Conservation (phyloP, 352 stramenopile species). For the Lagenidium giganteum region DNA sequence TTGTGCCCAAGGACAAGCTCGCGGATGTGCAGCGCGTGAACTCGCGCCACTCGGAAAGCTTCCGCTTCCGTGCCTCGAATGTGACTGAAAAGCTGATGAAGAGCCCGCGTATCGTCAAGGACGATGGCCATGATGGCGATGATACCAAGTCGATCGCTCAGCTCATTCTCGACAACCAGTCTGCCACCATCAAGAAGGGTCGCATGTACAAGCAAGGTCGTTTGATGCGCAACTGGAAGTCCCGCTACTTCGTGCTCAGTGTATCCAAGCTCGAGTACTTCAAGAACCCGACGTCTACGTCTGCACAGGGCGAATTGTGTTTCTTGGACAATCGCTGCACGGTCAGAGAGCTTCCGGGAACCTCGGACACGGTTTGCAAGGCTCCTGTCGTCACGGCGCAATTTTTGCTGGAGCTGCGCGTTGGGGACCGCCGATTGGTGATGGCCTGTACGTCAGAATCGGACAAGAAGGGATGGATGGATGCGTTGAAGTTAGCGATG, state of each 20-base stretch:
- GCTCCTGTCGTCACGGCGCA: constrained; percentile 55
- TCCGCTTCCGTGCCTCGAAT: constrained; percentile 49
- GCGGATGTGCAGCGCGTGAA: constrained; percentile 73
- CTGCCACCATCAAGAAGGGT: constrained; percentile 76
- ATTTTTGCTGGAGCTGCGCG: constrained; percentile 57
- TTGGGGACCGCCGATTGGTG: constrained; percentile 64
- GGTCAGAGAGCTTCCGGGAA: constrained; percentile 48
- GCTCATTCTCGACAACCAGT: constrained; percentile 70
- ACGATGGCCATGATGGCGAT: constrained; percentile 52
- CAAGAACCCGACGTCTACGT: constrained; percentile 68
- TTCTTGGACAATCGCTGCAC: constrained; percentile 72
- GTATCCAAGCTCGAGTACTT: constrained; percentile 81
- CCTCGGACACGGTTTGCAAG: constrained; percentile 51
- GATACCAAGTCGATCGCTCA: constrained; percentile 72
- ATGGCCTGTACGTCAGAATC: constrained; percentile 75
- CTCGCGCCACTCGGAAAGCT: constrained; percentile 68
- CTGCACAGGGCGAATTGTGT: constrained; percentile 60
- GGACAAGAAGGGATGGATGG: constrained; percentile 81
- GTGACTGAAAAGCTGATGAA: constrained; percentile 64
- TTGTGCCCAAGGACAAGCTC: constrained; percentile 74
- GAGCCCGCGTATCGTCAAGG: constrained; percentile 62
- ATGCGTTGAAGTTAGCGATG: constrained; percentile 70
- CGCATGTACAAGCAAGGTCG: constrained; percentile 77
- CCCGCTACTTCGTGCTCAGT: constrained; percentile 73
- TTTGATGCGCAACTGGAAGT: constrained; percentile 76